Base-by-base conservation (phyloP, 169 alveolate genomes). In the Plasmodium malariae region DNA sequence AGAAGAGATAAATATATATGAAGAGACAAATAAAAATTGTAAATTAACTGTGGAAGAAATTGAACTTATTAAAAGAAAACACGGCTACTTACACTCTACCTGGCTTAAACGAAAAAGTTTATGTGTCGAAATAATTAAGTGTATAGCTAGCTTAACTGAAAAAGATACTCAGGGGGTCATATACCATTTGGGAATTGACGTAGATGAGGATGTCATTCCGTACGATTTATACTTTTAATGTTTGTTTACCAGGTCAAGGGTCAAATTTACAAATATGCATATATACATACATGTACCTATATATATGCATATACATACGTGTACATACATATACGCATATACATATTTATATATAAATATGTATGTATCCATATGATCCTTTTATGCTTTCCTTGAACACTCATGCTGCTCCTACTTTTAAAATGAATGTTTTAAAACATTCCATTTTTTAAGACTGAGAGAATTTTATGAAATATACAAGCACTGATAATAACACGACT, bases 71-170 rank as follows among this genome's bases (percentile, higher is more conserved):
- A 80, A 80, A 80, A 80, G 48, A 9, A 65, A 67, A n/a, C 90
- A 80, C 34, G 90, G 90, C 12, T 80, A 80, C 28, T 67, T 80
- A 26, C 90, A 80, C 57, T 54, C 69, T 14, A 68, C 51, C 34
- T 80, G 90, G 90, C 72, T 80, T 24, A 63, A 80, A 19, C 63
- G 83, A 70, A 80, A 80, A 67, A 65, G 14, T 7, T 48, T 80
- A 26, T 80, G 90, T 21, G 43, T 32, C 21, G 90, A 80, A 80
- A 80, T 80, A 36, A 80, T 80, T 34, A 80, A 80, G 48, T 80
- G 83, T 43, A n/a, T 80, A 51, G 90, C 90, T 43, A 67, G 62
- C 36, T 49, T 80, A 80, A 80, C 90, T 24, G 90, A 80, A 51
- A 80, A 80, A 32, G 90, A 80, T 36, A 24, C 90, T 36, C 62